A percentile compares a stretch with the other conserved stretches of the same genome.
phyloP scores from a whole-genome alignment of 2,329 filamentous ascomycete genomes.

The Dothistroma septosporum region DNA sequence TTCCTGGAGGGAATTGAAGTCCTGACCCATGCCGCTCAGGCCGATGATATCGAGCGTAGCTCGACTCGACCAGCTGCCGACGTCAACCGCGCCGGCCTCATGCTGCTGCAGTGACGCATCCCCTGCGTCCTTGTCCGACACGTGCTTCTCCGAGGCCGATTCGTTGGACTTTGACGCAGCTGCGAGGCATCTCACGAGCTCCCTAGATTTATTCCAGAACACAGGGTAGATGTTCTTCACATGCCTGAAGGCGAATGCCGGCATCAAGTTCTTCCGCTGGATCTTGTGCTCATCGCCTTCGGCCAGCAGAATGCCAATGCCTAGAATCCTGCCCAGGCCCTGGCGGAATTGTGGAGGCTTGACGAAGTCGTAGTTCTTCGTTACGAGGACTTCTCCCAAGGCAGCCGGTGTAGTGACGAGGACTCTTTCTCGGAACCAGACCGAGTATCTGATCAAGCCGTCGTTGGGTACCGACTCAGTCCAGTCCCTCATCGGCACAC shows the following conservation, averaged over 20 bases:
- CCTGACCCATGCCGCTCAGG: conserved; percentile 53
- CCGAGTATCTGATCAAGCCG: conserved; percentile 52
- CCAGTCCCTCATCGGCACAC: conserved; percentile 49
- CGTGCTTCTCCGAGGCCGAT: conserved; percentile 9
- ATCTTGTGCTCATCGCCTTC: conserved; percentile 88
- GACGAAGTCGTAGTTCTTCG: conserved; percentile 50
- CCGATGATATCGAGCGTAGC: conserved; percentile 58
- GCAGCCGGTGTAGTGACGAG: conserved; percentile 46
- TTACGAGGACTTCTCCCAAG: conserved; percentile 48
- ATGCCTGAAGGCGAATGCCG: conserved; percentile 49
- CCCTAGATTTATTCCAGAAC: conserved; percentile 48
- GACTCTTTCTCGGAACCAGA: conserved; percentile 44
- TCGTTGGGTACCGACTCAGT: conserved; percentile 52
- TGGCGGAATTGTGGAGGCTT: conserved; percentile 47
- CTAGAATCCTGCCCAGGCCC: conserved; percentile 61
- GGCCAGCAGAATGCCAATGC: conserved; percentile 69
- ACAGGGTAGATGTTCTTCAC: conserved; percentile 47
- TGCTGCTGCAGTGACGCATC: conserved; percentile 27
- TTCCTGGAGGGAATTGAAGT: conserved; percentile 52
- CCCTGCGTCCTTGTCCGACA: conserved; percentile 11
- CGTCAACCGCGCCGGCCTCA: conserved; percentile 39
- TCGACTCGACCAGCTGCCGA: conserved; percentile 46
- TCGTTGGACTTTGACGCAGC: conserved; percentile 32
- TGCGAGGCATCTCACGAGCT: conserved; percentile 36
- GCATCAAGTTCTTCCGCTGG: conserved; percentile 47